A percentile compares a stretch with the other conserved stretches of the same genome.
These are phyloP conservation scores for Firmiana major DNA, from an alignment of 345 rosid species.

Conservation along the genomic window DNA sequence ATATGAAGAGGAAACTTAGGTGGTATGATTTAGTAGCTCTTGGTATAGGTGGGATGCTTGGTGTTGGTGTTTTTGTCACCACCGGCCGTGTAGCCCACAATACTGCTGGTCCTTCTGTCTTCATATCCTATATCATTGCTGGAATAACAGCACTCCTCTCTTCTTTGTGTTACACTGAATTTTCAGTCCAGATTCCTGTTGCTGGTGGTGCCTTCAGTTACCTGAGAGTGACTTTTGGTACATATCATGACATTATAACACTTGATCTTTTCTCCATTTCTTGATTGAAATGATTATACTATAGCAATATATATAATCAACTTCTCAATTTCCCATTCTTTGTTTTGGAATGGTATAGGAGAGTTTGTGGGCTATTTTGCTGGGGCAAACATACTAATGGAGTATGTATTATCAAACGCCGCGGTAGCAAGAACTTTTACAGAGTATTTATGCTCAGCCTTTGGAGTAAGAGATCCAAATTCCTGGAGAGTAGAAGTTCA, in stretches of 20 bases:
- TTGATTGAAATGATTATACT: background rate
- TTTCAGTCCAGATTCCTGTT: slow-evolving; percentile 87
- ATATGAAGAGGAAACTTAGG: slow-evolving; percentile 83
- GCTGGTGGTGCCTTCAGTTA: slow-evolving; percentile 98
- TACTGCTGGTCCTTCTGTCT: slow-evolving; percentile 74
- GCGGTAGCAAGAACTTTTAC: slow-evolving; percentile 90
- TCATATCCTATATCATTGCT: slow-evolving; percentile 77
- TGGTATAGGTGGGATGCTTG: slow-evolving; percentile 94
- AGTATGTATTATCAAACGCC: slow-evolving; percentile 91
- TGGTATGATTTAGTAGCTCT: slow-evolving; percentile 90
- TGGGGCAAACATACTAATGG: slow-evolving; percentile 84
- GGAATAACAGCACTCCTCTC: slow-evolving; percentile 84
- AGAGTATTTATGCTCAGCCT: slow-evolving; percentile 62
- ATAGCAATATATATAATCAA: background rate
- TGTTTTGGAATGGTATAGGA: slow-evolving; percentile 35
- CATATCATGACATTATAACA: background rate
- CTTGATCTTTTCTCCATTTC: slow-evolving; percentile 1
- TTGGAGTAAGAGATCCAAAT: slow-evolving; percentile 51
- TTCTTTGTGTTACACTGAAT: slow-evolving; percentile 89
- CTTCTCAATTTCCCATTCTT: slow-evolving; percentile 19
- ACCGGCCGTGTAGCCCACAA: slow-evolving; percentile 67
- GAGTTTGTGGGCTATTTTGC: slow-evolving; percentile 89
- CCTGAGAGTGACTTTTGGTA: slow-evolving; percentile 92
- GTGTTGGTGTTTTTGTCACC: slow-evolving; percentile 87
- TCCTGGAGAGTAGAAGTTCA: slow-evolving; percentile 71